phyloP scores from a whole-genome alignment of 2,329 filamentous ascomycete species.

The Davidsoniella virescens region DNA sequence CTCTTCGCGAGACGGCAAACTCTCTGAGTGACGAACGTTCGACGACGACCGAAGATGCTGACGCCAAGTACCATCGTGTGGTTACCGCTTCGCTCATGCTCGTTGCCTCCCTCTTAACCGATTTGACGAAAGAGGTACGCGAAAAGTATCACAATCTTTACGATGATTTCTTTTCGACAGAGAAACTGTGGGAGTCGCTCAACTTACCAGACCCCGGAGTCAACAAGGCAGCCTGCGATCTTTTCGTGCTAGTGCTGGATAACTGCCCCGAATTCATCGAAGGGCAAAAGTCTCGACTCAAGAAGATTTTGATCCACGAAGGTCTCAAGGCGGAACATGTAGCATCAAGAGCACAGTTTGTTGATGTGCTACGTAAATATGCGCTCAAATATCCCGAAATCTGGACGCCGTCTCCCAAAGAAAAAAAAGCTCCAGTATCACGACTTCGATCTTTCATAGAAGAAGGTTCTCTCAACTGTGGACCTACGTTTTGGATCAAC shows the following conservation, averaged over 20 bases:
- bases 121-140: conserved; percentile 31
- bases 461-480: conserved; percentile 68
- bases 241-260: conserved; percentile 33
- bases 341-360: conserved; percentile 50
- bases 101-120: conserved; percentile 35
- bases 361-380: conserved; percentile 48
- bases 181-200: conserved; percentile 50
- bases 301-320: conserved; percentile 50
- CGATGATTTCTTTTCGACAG: conserved; percentile 47
- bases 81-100: conserved; percentile 38
- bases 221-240: conserved; percentile 33
- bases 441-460: conserved; percentile 58
- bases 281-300: conserved; percentile 33
- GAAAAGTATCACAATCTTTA: conserved; percentile 46
- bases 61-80: conserved; percentile 73
- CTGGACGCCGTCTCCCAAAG: conserved; percentile 37
- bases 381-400: conserved; percentile 49
- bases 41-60: conserved; percentile 67
- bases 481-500: conserved; percentile 55
- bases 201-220: conserved; percentile 43
- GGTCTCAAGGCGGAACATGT: conserved; percentile 54
- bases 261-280: conserved; percentile 30
- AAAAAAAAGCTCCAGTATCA: conserved; percentile 36
- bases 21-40: conserved; percentile 82
- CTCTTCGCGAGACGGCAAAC: conserved; percentile 61